A percentile compares a stretch with the other conserved stretches of the same genome.
phyloP scores from a whole-genome alignment of 164 flowering plant species.

The Tetracentron sinense region DNA sequence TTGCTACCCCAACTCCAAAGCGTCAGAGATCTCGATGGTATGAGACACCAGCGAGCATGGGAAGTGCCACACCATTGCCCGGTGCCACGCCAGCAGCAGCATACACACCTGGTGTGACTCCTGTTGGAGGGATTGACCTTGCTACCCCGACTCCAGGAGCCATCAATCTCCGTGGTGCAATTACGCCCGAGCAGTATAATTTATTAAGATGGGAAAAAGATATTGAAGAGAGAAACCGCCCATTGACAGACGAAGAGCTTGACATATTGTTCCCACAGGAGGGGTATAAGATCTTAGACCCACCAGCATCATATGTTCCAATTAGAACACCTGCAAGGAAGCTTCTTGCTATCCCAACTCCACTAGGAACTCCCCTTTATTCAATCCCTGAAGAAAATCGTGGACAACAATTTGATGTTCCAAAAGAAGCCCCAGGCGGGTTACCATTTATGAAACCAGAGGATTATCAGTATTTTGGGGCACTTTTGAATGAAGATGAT shows the following conservation, averaged over 20 bases:
- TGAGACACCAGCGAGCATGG: constrained; percentile 96
- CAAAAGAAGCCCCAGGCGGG: constrained; percentile 83
- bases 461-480: constrained; percentile 87
- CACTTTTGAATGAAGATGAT: constrained; percentile 80
- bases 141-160: constrained; percentile 89
- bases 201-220: constrained; percentile 95
- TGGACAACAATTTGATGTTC: constrained; percentile 95
- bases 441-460: constrained; percentile 95
- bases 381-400: constrained; percentile 90
- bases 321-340: constrained; percentile 98
- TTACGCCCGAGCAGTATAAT: constrained; percentile 94
- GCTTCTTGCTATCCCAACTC: constrained; percentile 94
- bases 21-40: constrained; percentile 97
- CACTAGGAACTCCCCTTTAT: constrained; percentile 83
- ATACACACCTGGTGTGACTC: constrained; percentile 88
- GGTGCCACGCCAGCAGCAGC: constrained; percentile 84
- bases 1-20: constrained; percentile 94
- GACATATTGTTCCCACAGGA: constrained; percentile 94
- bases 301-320: constrained; percentile 90
- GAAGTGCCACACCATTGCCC: constrained; percentile 82
- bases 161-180: constrained; percentile 56
- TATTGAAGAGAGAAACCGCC: constrained; percentile 94
- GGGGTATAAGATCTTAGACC: constrained; percentile 89
- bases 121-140: constrained; percentile 80
- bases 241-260: constrained; percentile 94